Conservation (phyloP, 305 asterid species). For the Solanum aculeatissimum region DNA sequence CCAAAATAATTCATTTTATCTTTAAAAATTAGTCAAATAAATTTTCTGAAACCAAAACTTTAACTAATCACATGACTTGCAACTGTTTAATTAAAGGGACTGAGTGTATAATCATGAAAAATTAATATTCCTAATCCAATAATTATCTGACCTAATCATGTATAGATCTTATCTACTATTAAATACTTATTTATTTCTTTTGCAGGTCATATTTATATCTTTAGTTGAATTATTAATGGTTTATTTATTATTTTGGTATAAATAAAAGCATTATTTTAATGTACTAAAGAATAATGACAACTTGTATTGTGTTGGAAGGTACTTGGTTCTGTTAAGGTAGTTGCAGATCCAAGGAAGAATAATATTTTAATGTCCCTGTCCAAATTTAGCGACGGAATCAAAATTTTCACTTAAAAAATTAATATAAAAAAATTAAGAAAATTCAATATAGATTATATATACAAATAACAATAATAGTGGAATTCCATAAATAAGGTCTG, state of each 20-base stretch:
- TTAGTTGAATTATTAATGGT: neutral
- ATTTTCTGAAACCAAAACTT: neutral
- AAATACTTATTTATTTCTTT: neutral
- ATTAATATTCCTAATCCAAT: neutral
- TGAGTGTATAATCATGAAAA: neutral
- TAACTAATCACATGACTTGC: neutral
- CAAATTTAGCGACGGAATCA: neutral
- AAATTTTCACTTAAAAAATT: neutral
- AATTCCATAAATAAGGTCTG: no score
- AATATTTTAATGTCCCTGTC: neutral
- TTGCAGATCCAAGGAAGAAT: constrained; percentile 1
- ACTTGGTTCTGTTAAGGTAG: neutral
- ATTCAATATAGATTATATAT: neutral
- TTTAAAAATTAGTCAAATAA: neutral
- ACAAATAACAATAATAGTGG: no score
- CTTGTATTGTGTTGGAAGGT: neutral
- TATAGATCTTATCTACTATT: neutral
- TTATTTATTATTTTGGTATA: constrained; percentile 5
- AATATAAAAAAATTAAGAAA: neutral
- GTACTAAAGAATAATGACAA: neutral
- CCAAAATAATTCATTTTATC: neutral
- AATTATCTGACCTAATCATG: neutral
- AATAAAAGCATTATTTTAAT: neutral
- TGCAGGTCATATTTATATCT: neutral
- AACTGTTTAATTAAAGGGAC: constrained; percentile 11